Evolutionary conservation across 495 filamentous ascomycete species (phyloP), one percentile per base, ranked within the genome.

Genomic region (Daldinia concentrica): DNA sequence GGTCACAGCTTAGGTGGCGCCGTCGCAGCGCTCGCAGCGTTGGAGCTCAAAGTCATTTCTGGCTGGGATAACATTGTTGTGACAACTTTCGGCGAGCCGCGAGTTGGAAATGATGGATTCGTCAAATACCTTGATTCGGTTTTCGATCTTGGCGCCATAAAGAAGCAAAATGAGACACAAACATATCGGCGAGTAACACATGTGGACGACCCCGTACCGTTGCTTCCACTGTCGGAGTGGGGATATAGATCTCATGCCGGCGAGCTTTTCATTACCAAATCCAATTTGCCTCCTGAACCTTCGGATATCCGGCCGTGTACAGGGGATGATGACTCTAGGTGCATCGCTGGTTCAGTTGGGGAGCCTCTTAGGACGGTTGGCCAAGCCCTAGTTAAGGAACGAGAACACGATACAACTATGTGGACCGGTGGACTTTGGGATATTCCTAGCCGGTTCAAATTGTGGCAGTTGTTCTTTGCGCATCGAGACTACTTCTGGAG

Each of bases 401-500:
- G 50, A 32, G 57, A 59, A 30, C 69, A 68, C 32, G 77, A 78
- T 39, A 59, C 48, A 12, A 50, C 66, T 14, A 54, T 50, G n/a
- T 32, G 48, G 51, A 58, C 66, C 30, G 32, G 54, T 30, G 59
- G 64, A 19, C 45, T 68, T 27, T 74, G 74, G 74, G 76, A 76
- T 68, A 79, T 94, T 19, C 91, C 92, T 15, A 77, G 85, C 9
- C 80, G 88, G 51, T 90, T 89, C 70, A 90, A 90, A 76, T 84
- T 94, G 9, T 95, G 96, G 92, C 88, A 97, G 81, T 81, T 97
- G n/a, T 91, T 98, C 77, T 94, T 93, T 82, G 91, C 94, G 15
- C 95, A 99, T 82, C 84, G 95, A 59, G 95, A 99, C 80, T 99
- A 99, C 76, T 99, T 99, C 78, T 95, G 93, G 91, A 81, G 95